Evolutionary conservation across 345 rosid species (phyloP).

Genomic region (Citrus sp.): DNA sequence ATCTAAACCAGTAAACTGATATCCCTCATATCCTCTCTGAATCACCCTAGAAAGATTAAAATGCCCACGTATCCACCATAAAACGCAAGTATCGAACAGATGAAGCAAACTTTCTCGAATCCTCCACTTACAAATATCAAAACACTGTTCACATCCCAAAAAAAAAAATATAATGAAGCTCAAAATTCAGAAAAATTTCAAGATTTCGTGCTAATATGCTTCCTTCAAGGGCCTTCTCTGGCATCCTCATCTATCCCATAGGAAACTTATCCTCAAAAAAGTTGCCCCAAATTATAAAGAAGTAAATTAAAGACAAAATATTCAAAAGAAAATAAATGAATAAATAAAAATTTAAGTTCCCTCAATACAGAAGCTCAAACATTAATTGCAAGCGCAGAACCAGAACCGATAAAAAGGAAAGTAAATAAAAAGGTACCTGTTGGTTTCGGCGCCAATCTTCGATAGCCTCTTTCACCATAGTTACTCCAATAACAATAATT

Average conservation of each 20-base stretch:
- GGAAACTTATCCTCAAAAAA: not conserved
- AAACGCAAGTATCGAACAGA: not conserved
- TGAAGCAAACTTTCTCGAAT: not conserved
- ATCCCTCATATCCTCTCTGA: not conserved
- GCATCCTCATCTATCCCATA: not conserved
- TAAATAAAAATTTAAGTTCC: not conserved
- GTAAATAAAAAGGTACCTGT: constrained; percentile 48
- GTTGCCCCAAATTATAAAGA: not conserved
- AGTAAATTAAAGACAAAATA: not conserved
- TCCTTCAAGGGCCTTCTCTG: not conserved
- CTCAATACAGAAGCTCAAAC: not conserved
- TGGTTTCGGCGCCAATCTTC: constrained; percentile 82
- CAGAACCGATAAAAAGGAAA: not conserved
- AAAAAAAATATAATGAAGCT: too few species aligned
- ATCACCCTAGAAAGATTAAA: not conserved
- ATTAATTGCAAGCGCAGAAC: not conserved
- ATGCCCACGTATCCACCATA: not conserved
- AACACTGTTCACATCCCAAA: not conserved
- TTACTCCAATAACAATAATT: constrained; percentile 64
- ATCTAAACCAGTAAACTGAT: not conserved
- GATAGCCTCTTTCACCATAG: constrained; percentile 86
- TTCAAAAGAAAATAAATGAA: not conserved
- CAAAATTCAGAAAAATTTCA: not conserved
- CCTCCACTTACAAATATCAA: not conserved
- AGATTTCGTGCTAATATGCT: not conserved